These are phyloP conservation scores for Paramecium octaurelia DNA, from an alignment of 73 alveolate genomes.

Conservation along the genomic window DNA sequence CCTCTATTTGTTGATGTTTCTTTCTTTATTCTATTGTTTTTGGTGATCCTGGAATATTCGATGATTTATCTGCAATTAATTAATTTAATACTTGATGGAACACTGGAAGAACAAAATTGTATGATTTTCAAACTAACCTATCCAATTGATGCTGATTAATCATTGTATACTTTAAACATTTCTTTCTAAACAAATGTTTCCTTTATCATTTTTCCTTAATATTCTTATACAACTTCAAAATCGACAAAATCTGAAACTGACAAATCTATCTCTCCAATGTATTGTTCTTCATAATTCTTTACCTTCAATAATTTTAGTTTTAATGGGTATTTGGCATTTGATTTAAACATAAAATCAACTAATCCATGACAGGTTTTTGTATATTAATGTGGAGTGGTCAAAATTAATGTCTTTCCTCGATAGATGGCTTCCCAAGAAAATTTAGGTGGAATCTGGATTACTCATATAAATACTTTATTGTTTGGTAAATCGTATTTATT, in stretches of 20 bases:
- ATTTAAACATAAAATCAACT: slow-evolving; percentile 38
- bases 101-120: slow-evolving; percentile 33
- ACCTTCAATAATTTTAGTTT: slow-evolving; percentile 23
- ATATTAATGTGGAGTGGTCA: slow-evolving; percentile 16
- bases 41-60: slow-evolving; percentile 49
- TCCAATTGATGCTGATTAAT: slow-evolving; percentile 8
- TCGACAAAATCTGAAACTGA: slow-evolving; percentile 30
- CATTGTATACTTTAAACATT: slow-evolving; percentile 34
- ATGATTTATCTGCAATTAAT: neutral
- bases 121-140: slow-evolving; percentile 42
- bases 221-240: slow-evolving; percentile 36
- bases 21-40: neutral
- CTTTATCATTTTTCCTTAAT: slow-evolving; percentile 1
- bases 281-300: slow-evolving; percentile 27
- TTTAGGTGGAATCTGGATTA: slow-evolving; percentile 37
- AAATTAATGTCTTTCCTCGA: neutral
- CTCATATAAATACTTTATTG: neutral
- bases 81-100: slow-evolving; percentile 14
- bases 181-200: slow-evolving; percentile 48
- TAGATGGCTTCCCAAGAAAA: slow-evolving; percentile 42
- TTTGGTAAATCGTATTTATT: slow-evolving; percentile 43
- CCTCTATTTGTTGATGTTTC: slow-evolving; percentile 14
- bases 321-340: slow-evolving; percentile 21
- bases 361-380: slow-evolving; percentile 19
- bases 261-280: slow-evolving; percentile 40